Evolutionary conservation across 345 rosid species (phyloP).

Genomic region (Camelina neglecta): DNA sequence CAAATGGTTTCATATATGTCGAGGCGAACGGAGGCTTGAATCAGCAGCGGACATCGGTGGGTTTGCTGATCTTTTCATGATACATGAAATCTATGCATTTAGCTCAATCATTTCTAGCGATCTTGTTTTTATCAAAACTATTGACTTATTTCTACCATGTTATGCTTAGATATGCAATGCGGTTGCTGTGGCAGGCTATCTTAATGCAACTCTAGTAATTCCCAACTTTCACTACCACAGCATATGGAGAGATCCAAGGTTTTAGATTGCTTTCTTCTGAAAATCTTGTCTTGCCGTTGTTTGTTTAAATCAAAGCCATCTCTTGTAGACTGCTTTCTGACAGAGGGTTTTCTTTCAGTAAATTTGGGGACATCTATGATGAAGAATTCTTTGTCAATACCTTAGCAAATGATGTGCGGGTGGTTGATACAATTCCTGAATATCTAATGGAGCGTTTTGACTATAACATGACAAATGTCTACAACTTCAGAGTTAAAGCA

Average conservation of each 20-base stretch:
- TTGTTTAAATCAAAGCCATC: conserved; percentile 10
- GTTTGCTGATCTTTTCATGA: conserved; percentile 47
- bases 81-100: conserved; percentile 16
- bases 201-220: conserved; percentile 92
- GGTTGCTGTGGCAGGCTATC: conserved; percentile 98
- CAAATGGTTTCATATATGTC: conserved; percentile 91
- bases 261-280: conserved; percentile 21
- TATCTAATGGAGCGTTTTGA: conserved; percentile 98
- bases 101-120: conserved; percentile 21
- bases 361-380: conserved; percentile 85
- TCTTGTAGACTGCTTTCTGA: conserved; percentile 32
- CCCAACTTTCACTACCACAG: conserved; percentile 98
- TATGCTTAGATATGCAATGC: conserved; percentile 95
- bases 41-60: conserved; percentile 99
- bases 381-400: conserved; percentile 75
- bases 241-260: conserved; percentile 99
- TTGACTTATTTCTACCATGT: conserved; percentile 43
- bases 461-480: conserved; percentile 82
- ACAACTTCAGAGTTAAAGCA: conserved; percentile 97
- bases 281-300: conserved; percentile 11
- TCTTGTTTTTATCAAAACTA: conserved; percentile 28
- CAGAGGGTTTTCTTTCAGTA: conserved; percentile 54
- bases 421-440: conserved; percentile 83
- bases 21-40: conserved; percentile 99
- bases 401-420: conserved; percentile 82